Conservation (phyloP, 306 rosid genomes). For the Prunus fruticosa region DNA sequence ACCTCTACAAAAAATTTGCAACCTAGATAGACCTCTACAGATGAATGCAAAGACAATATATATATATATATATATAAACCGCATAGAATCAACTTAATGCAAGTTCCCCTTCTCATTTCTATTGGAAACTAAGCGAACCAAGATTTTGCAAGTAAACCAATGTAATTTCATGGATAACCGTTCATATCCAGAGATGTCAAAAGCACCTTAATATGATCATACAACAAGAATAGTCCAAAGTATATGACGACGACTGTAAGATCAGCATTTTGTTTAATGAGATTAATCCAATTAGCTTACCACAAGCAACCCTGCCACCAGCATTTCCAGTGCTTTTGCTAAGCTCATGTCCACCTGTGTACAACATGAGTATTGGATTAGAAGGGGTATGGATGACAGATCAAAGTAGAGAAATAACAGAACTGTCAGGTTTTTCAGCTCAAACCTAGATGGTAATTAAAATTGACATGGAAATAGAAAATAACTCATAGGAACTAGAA, state of each 20-base stretch:
- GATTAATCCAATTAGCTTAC: slow-evolving; percentile 36
- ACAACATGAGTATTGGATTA: slow-evolving; percentile 3
- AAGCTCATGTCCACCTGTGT: slow-evolving; percentile 89
- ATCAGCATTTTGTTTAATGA: neutral
- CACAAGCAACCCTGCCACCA: slow-evolving; percentile 93
- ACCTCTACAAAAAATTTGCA: neutral
- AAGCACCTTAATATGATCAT: neutral
- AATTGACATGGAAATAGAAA: neutral
- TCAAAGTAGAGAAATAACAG: neutral
- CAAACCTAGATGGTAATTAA: neutral
- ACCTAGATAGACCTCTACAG: neutral
- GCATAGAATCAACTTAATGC: too few relatives aligned
- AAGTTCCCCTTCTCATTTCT: neutral
- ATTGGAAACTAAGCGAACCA: neutral
- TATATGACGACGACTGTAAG: neutral
- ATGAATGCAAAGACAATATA: neutral
- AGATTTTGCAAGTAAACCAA: neutral
- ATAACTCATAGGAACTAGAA: neutral
- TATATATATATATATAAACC: neutral
- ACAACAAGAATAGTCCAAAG: neutral
- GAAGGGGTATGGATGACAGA: neutral
- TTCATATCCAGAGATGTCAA: neutral
- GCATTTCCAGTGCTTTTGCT: slow-evolving; percentile 97
- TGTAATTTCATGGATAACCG: neutral
- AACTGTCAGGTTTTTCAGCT: neutral